phyloP scores from a whole-genome alignment of 306 rosid genomes.

The Fragaria nilgerrensis region DNA sequence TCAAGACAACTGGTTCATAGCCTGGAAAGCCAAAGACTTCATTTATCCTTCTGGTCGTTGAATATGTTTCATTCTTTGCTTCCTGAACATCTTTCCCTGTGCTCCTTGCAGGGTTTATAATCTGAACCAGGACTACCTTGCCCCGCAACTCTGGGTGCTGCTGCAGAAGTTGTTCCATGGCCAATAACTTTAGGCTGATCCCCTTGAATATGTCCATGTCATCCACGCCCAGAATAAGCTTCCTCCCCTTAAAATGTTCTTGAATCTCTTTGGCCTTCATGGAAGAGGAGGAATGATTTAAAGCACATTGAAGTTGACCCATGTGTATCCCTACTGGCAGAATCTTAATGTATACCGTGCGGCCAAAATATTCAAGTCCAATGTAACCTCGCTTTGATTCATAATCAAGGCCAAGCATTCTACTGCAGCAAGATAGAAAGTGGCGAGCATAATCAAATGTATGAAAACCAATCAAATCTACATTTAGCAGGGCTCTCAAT shows the following conservation, averaged over 20 bases:
- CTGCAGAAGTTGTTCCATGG: constrained; percentile 62
- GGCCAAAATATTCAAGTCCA: constrained; percentile 81
- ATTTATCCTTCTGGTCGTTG: constrained; percentile 50
- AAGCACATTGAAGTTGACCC: constrained; percentile 62
- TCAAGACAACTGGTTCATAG: constrained; percentile 66
- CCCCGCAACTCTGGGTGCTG: constrained; percentile 54
- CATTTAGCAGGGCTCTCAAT: constrained; percentile 66
- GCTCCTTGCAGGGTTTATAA: constrained; percentile 71
- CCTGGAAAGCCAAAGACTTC: constrained; percentile 51
- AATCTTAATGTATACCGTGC: constrained; percentile 69
- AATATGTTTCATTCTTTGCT: constrained; percentile 48
- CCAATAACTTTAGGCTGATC: constrained; percentile 66
- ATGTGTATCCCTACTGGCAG: constrained; percentile 81
- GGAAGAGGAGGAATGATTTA: constrained; percentile 51
- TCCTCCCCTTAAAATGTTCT: constrained; percentile 54
- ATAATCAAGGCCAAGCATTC: constrained; percentile 78
- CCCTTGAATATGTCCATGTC: constrained; percentile 91
- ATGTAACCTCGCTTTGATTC: constrained; percentile 75
- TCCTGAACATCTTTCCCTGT: constrained; percentile 57
- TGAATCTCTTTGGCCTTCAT: constrained; percentile 53
- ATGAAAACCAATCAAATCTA: constrained; percentile 80
- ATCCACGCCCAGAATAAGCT: constrained; percentile 71
- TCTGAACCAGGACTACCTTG: constrained; percentile 62
- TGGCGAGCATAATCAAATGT: constrained; percentile 94
- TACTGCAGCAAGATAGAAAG: constrained; percentile 76